phyloP scores from a whole-genome alignment of 345 rosid genomes.

The Rhodomyrtus tomentosa region DNA sequence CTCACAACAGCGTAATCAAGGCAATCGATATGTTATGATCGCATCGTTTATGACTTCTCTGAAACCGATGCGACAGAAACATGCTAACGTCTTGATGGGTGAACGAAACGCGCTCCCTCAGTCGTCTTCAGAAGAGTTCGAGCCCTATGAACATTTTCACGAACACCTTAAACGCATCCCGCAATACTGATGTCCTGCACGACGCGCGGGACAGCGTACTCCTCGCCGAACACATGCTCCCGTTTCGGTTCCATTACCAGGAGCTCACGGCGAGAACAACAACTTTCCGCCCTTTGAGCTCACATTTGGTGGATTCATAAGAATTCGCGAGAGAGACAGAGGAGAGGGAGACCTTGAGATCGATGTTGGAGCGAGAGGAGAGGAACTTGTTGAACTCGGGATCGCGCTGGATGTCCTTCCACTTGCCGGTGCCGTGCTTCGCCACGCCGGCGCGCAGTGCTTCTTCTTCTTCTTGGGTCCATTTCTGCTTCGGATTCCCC shows the following conservation, averaged over 20 bases:
- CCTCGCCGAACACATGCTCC: too few species aligned
- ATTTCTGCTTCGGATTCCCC: constrained; percentile 64
- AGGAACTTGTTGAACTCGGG: constrained; percentile 53
- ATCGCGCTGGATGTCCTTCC: constrained; percentile 58
- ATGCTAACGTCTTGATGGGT: background rate
- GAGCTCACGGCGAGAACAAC: too few species aligned
- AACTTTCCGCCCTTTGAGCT: too few species aligned
- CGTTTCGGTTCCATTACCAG: too few species aligned
- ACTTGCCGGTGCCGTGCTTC: constrained; percentile 69
- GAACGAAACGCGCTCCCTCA: background rate
- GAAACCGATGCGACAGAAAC: background rate
- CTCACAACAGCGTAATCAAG: background rate
- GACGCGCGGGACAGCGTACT: too few species aligned
- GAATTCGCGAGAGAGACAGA: background rate
- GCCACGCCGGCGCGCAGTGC: constrained; percentile 58
- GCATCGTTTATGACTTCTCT: background rate
- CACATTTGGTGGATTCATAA: too few species aligned
- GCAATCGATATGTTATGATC: background rate
- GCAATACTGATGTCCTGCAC: background rate
- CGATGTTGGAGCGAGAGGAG: constrained; percentile 53
- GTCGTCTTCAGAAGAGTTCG: background rate
- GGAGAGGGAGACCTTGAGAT: constrained; percentile 57
- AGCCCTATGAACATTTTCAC: background rate
- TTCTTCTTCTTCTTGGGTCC: constrained; percentile 74
- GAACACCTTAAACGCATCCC: background rate